phyloP scores from a whole-genome alignment of 2,329 filamentous ascomycete genomes.

The Aspergillus persii region DNA sequence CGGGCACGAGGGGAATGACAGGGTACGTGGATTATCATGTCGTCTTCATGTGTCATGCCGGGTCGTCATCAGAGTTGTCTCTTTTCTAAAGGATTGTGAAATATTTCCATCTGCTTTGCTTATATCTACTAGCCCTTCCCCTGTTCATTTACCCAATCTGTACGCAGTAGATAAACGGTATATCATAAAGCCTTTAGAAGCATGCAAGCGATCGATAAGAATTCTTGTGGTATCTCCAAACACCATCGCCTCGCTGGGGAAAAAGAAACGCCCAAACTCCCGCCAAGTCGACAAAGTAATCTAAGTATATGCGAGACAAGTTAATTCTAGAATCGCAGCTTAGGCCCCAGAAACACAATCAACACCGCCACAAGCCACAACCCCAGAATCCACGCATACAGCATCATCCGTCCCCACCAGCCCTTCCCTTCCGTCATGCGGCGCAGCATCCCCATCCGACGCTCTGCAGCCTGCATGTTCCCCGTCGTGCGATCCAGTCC shows the following conservation, averaged over 20 bases:
- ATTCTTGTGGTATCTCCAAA: not conserved
- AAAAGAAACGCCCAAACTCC: not conserved
- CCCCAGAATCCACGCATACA: constrained; percentile 81
- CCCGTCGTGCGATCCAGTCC: constrained; percentile 74
- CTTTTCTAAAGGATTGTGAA: constrained; percentile 8
- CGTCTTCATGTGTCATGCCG: constrained; percentile 38
- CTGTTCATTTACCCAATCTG: not conserved
- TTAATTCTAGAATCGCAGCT: constrained; percentile 68
- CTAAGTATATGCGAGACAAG: no score
- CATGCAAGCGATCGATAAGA: not conserved
- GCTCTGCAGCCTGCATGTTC: constrained; percentile 73
- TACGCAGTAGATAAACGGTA: not conserved
- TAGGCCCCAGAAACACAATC: constrained; percentile 82
- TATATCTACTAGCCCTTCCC: not conserved
- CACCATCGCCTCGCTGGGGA: not conserved
- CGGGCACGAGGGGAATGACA: constrained; percentile 27
- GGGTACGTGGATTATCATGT: constrained; percentile 32
- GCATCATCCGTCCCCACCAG: constrained; percentile 78
- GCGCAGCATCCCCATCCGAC: constrained; percentile 72
- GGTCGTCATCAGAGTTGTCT: constrained; percentile 32
- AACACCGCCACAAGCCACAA: constrained; percentile 75
- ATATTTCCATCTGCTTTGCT: constrained; percentile 19
- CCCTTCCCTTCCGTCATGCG: constrained; percentile 85
- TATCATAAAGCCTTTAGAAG: not conserved
- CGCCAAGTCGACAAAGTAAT: not conserved